Base-by-base conservation (phyloP, 2,329 filamentous ascomycete genomes). In the Lecanosticta acicola region DNA sequence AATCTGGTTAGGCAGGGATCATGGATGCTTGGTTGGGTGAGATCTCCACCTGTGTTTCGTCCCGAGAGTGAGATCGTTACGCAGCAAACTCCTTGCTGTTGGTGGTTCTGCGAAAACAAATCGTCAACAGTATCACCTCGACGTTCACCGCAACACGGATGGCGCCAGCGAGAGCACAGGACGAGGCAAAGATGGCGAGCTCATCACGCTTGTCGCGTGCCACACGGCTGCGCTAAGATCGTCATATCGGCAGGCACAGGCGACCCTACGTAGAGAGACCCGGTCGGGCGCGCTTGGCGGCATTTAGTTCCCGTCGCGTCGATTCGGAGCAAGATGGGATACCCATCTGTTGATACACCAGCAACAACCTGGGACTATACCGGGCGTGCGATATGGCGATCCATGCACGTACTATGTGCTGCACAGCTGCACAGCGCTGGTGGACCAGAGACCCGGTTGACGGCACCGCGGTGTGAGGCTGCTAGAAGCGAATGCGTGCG, bases 1-100 rank as follows among this genome's bases (percentile, higher is more conserved):
- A 45, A 40, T 36, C 39, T 40, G 39, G 40, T 46, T 43, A 45
- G 34, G 44, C 51, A 54, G 49, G 53, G 53, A 56, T 56, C 51
- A 54, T 46, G 53, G 53, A 56, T 56, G 35, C 17, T 13, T 44
- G 29, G 24, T 29, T 48, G 43, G n/a, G n/a, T 42, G 32, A 13
- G 32, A 26, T 42, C 44, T 39, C 38, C 43, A 41, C 17, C 33
- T n/a, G 45, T 40, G 49, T 54, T 54, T 52, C 49, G 45, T 52
- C 24, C 7, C 24, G 32, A 37, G 24, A 48, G 43, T 46, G 43
- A 41, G 33, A 45, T 37, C n/a, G 53, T 56, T 24, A 33, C 44
- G 54, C 51, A 41, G 7, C 32, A 17, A 20, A 20, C 44, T 45
- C 53, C 51, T 52, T 56, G 51, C 53, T 48, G 48, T 41, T 16